A percentile compares a stretch with the other conserved stretches of the same genome.
Evolutionary conservation across 2,329 filamentous ascomycete genomes (phyloP).

Genomic region (Pestalotiopsis sp.): DNA sequence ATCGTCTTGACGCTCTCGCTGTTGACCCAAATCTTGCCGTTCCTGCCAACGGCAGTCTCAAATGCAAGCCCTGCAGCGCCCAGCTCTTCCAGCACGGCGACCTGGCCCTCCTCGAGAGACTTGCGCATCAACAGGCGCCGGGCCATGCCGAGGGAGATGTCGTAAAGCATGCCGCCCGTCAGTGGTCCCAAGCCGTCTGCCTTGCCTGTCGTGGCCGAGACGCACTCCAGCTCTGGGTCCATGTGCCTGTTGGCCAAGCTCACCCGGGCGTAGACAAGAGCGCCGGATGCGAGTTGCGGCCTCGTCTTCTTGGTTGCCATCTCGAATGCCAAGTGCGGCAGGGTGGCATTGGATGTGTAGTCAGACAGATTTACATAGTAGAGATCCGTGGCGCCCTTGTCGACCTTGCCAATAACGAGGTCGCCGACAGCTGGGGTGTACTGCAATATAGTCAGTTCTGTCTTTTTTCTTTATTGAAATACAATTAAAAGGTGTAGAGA

Average conservation of each 20-base stretch:
- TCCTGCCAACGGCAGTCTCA: constrained; percentile 90
- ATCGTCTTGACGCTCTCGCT: constrained; percentile 74
- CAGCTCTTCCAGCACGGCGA: constrained; percentile 79
- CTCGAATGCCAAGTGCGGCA: constrained; percentile 92
- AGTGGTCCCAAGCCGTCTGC: constrained; percentile 85
- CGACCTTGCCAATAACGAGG: constrained; percentile 84
- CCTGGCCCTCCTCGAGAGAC: constrained; percentile 61
- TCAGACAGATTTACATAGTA: constrained; percentile 80
- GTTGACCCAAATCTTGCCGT: constrained; percentile 91
- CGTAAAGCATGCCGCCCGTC: constrained; percentile 83
- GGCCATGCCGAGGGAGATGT: constrained; percentile 80
- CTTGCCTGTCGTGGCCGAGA: constrained; percentile 84
- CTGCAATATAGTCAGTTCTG: constrained; percentile 40
- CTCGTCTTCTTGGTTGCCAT: constrained; percentile 89
- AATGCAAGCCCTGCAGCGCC: constrained; percentile 79
- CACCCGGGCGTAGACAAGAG: constrained; percentile 88
- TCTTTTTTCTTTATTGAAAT: not conserved
- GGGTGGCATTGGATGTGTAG: constrained; percentile 64
- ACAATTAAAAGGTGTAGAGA: not conserved
- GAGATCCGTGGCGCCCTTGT: constrained; percentile 73
- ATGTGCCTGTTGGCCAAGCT: constrained; percentile 77
- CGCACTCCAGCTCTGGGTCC: constrained; percentile 89
- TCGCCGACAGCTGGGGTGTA: constrained; percentile 83
- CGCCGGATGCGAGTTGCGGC: constrained; percentile 73
- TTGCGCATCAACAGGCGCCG: constrained; percentile 72